These are phyloP conservation scores for Pichia deserticola DNA, from an alignment of 805 yeast genomes.

Conservation along the genomic window DNA sequence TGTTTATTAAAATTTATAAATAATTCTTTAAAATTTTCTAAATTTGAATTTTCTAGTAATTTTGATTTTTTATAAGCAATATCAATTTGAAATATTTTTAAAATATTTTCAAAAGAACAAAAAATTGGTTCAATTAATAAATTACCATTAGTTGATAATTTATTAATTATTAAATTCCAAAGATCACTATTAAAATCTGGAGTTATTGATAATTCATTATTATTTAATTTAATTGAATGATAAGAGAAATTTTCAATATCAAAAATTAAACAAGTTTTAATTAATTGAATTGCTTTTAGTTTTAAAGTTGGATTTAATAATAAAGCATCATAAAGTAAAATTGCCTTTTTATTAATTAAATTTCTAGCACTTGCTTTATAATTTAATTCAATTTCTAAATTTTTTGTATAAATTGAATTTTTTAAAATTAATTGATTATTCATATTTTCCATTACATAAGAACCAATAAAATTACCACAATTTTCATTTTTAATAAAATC, in stretches of 20 bases:
- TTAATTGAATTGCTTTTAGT: conserved; percentile 15
- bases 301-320: conserved; percentile 4
- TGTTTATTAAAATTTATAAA: conserved; percentile 23
- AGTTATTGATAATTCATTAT: conserved; percentile 13
- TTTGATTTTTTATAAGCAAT: conserved; percentile 17
- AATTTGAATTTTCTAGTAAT: conserved; percentile 6
- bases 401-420: conserved; percentile 16
- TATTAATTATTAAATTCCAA: conserved; percentile 20
- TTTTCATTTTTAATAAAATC: conserved; percentile 21
- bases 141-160: conserved; percentile 15
- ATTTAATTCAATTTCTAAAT: conserved; percentile 27
- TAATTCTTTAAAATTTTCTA: conserved; percentile 16
- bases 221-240: conserved; percentile 14
- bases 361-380: conserved; percentile 42
- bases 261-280: conserved; percentile 16
- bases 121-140: conserved; percentile 14
- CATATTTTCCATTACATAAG: conserved; percentile 21
- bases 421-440: conserved; percentile 14
- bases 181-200: conserved; percentile 18
- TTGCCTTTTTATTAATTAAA: conserved; percentile 38
- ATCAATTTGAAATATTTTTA: conserved; percentile 18
- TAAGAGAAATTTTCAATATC: conserved; percentile 22
- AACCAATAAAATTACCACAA: conserved; percentile 20
- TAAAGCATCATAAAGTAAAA: conserved; percentile 23
- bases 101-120: conserved; percentile 13